Base-by-base conservation (phyloP, 768 basidiomycete species). In the Tricholomella constricta region DNA sequence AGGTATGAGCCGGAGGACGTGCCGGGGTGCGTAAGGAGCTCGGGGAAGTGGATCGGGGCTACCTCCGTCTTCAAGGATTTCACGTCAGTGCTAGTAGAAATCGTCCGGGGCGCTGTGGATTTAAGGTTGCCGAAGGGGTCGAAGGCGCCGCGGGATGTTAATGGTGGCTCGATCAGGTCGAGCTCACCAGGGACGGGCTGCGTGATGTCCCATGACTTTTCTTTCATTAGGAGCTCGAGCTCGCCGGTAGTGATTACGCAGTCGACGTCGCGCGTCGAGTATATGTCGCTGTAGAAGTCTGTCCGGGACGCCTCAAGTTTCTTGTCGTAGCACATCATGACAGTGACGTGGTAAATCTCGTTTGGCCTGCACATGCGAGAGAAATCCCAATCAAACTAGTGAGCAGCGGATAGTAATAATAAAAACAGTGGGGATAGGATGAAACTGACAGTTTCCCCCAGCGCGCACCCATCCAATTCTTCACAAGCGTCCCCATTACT, bases 301-400 rank as follows among this genome's bases (percentile, higher is more conserved):
- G 86, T 82, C 23, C 97, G 82, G 8, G 95, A 98, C 0, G 97
- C 97, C 71, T 99, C 97, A 14, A 99, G 84, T 66, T 99, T 99
- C 74, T 98, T 98, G 79, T 99, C 97, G 71, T 98, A 98, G 70
- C 97, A 99, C 0, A 97, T 96, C 95, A 98, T 98, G 45, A 98
- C 94, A 0, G 93, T 82, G 48, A 98, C 94, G 64, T 99, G 97
- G 66, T 98, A 99, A 40, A 99, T 82, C 61, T 91, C 78, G 62
- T 91, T 77, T 0, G 94, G 93, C 34, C 91, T 95, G 66, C 51
- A 34, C 57, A 34, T 40, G 34, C 43, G 17, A 38, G n/a, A n/a
- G n/a, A n/a, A n/a, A n/a, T n/a, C n/a, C n/a, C n/a, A n/a, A n/a
- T n/a, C n/a, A n/a, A n/a, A n/a, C n/a, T n/a, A 54, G 46, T 46